A percentile compares a stretch with the other conserved stretches of the same genome.
phyloP scores from a whole-genome alignment of 805 yeast genomes.

The Saccharomycopsis synnaedendra region DNA sequence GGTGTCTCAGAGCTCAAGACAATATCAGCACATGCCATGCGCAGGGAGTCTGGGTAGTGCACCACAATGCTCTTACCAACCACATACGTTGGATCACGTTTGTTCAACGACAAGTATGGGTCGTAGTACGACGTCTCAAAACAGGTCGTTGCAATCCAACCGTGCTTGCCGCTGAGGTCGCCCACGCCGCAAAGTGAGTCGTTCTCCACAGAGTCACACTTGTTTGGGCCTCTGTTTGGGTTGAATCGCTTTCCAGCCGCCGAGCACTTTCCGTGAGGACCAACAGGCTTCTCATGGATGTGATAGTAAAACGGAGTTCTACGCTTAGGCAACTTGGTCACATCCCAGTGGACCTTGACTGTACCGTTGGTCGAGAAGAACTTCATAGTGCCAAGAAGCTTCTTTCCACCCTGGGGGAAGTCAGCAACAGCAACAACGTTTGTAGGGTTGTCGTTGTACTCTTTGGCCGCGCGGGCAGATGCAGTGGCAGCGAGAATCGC shows the following conservation, averaged over 20 bases:
- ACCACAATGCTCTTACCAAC: constrained; percentile 46
- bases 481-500: too few species aligned
- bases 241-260: constrained; percentile 50
- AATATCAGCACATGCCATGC: constrained; percentile 55
- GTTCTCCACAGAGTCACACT: constrained; percentile 39
- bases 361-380: constrained; percentile 48
- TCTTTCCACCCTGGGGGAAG: constrained; percentile 35
- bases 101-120: constrained; percentile 52
- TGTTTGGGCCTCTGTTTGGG: constrained; percentile 45
- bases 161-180: constrained; percentile 71
- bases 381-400: constrained; percentile 41
- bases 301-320: constrained; percentile 65
- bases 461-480: constrained; percentile 32
- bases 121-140: constrained; percentile 52
- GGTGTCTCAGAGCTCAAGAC: constrained; percentile 21
- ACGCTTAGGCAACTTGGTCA: constrained; percentile 53
- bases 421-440: constrained; percentile 46
- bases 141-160: constrained; percentile 58
- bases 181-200: constrained; percentile 59
- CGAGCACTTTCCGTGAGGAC: constrained; percentile 38
- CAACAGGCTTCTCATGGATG: constrained; percentile 49
- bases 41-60: constrained; percentile 43
- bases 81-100: constrained; percentile 40
- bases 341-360: constrained; percentile 57
- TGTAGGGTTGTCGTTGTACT: constrained; percentile 35